These are phyloP conservation scores for Serendipita sp. DNA, from an alignment of 768 basidiomycete species.

Conservation along the genomic window DNA sequence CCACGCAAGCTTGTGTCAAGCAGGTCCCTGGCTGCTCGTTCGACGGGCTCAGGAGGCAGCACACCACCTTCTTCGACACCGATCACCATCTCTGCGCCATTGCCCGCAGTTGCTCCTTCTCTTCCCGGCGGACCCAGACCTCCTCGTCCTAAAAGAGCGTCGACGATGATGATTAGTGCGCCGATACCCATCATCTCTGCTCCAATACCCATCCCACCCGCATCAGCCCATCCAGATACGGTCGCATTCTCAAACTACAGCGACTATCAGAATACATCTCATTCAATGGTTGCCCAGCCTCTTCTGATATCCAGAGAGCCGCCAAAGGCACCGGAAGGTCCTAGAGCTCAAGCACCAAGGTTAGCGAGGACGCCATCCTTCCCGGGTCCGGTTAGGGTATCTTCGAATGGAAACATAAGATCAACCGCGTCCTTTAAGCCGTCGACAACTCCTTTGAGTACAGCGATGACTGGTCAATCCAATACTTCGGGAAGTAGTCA, in stretches of 20 bases:
- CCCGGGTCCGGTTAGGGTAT: conserved; percentile 5
- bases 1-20: conserved; percentile 17
- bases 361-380: not conserved
- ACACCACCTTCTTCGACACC: not conserved
- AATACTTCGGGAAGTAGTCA: too few relatives aligned
- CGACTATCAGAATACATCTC: not conserved
- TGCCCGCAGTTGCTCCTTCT: not conserved
- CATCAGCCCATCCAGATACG: conserved; percentile 11
- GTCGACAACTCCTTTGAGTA: not conserved
- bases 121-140: conserved; percentile 6
- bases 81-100: conserved; percentile 14
- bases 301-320: not conserved
- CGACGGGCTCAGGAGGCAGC: conserved; percentile 6
- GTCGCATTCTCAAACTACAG: not conserved
- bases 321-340: conserved; percentile 8
- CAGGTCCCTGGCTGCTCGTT: conserved; percentile 18
- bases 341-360: conserved; percentile 6
- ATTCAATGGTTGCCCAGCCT: conserved; percentile 14
- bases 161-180: conserved; percentile 10
- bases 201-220: conserved; percentile 1
- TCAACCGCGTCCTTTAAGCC: not conserved
- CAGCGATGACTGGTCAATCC: not conserved
- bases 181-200: conserved; percentile 1
- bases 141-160: not conserved
- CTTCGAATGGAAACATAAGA: not conserved